Percentiles rank a stretch among this genome's conserved stretches.
phyloP scores from a whole-genome alignment of 441 rosid species.

The Viola pubescens region DNA sequence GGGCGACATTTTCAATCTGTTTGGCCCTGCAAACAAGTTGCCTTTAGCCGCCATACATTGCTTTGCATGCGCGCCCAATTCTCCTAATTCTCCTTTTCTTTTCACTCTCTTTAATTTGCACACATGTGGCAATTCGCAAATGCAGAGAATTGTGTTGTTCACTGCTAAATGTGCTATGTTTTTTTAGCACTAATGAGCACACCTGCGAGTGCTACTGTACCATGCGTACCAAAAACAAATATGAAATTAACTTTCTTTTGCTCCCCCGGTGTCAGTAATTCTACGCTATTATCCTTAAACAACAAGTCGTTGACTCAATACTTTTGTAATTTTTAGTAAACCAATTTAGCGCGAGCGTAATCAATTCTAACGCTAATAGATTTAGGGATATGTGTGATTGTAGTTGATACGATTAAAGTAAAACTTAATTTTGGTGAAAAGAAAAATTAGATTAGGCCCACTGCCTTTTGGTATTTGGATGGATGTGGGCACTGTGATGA shows the following conservation, averaged over 20 bases:
- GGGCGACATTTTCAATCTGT: constrained; percentile 27
- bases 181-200: constrained; percentile 22
- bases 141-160: not conserved
- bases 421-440: constrained; percentile 4
- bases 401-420: too few relatives aligned
- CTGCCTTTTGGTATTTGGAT: constrained; percentile 18
- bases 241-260: too few relatives aligned
- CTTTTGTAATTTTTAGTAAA: too few relatives aligned
- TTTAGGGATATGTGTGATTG: too few relatives aligned
- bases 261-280: too few relatives aligned
- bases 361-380: too few relatives aligned
- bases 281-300: too few relatives aligned
- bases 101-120: not conserved
- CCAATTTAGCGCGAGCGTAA: too few relatives aligned
- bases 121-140: not conserved
- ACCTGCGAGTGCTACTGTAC: constrained; percentile 62
- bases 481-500: constrained; percentile 18
- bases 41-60: constrained; percentile 53
- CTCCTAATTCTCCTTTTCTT: constrained; percentile 21
- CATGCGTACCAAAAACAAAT: constrained; percentile 49
- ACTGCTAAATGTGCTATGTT: not conserved
- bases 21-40: constrained; percentile 23
- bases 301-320: too few relatives aligned
- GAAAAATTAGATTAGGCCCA: constrained; percentile 32
- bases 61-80: constrained; percentile 40